These are phyloP conservation scores for Excoecaria agallocha DNA, from an alignment of 345 rosid species.

Conservation along the genomic window DNA sequence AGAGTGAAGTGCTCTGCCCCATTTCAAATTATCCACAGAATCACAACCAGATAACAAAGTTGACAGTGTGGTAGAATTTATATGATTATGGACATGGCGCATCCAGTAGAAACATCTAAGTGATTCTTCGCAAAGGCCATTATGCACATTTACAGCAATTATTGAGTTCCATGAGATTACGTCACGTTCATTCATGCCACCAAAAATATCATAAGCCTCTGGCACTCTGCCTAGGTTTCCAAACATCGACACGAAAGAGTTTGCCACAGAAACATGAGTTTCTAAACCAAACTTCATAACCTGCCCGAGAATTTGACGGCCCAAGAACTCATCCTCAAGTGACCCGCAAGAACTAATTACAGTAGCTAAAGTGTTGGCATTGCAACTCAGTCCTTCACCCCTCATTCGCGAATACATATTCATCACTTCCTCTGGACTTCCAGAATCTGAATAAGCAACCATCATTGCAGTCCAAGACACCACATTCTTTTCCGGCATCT, in stretches of 20 bases:
- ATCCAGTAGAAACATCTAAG: conserved; percentile 46
- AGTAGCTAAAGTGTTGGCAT: conserved; percentile 62
- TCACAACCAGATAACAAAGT: conserved; percentile 55
- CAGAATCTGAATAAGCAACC: conserved; percentile 58
- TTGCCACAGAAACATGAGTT: conserved; percentile 55
- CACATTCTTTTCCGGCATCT: conserved; percentile 74
- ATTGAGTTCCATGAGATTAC: conserved; percentile 84
- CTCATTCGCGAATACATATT: conserved; percentile 50
- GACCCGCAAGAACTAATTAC: conserved; percentile 61
- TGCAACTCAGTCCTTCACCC: conserved; percentile 50
- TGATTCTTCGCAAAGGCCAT: conserved; percentile 48
- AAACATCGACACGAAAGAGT: conserved; percentile 74
- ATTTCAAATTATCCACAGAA: conserved; percentile 54
- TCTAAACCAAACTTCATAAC: conserved; percentile 57
- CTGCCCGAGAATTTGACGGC: conserved; percentile 60
- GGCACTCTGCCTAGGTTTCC: conserved; percentile 46
- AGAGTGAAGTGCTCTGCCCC: conserved; percentile 75
- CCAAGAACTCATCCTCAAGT: conserved; percentile 49
- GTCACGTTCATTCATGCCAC: conserved; percentile 55
- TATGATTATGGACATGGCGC: conserved; percentile 46
- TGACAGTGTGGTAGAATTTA: conserved; percentile 68
- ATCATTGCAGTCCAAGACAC: conserved; percentile 94
- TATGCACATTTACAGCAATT: conserved; percentile 51
- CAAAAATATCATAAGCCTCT: conserved; percentile 51
- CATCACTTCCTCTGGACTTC: conserved; percentile 53